Evolutionary conservation across 306 rosid species (phyloP), one percentile per base, ranked within the genome.

Genomic region (Senna siamea): DNA sequence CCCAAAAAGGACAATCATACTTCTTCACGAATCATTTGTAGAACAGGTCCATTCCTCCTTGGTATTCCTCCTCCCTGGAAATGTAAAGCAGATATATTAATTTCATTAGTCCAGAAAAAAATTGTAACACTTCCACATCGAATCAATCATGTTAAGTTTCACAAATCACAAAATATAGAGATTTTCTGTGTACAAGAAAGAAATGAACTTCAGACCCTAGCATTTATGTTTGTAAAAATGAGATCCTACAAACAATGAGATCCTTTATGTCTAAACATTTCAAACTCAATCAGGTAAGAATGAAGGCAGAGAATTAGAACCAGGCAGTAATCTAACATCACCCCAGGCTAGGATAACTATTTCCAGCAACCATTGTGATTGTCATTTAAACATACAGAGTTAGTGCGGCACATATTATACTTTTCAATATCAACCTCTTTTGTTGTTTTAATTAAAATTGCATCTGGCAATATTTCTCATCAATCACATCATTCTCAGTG

Each of bases 11-110:
- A 75, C 64, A 77, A 54, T 50, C 87, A 18, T 87, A 94, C 98
- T 79, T 94, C 98, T 91, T 94, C 98, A 26, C 96, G 96, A 70
- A 94, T 83, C 71, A 26, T 74, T 76, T 89, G 82, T 47, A 94
- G 86, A 72, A 84, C 65, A 12, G 97, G 98, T 6, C 96, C 98
- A 73, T 87, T 88, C 82, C 98, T 87, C 84, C 98, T 85, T 18
- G 98, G 89, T 77, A 91, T 88, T 75, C 99, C 99, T 32, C 90
- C 96, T 72, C 95, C 95, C 99, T 91, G 81, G 9, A 65, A 76
- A 84, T 66, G 57, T 41, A 71, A 66, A 81, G 50, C 13, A 82
- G 55, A 72, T 19, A 19, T 34, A 66, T 72, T 41, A 47, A 68
- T 67, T 37, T 37, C 68, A 37, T 10, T 3, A 32, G 70, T 69